Evolutionary conservation across 768 basidiomycete genomes (phyloP), one percentile per base, ranked within the genome.

Genomic region (Termitomyces sp.): DNA sequence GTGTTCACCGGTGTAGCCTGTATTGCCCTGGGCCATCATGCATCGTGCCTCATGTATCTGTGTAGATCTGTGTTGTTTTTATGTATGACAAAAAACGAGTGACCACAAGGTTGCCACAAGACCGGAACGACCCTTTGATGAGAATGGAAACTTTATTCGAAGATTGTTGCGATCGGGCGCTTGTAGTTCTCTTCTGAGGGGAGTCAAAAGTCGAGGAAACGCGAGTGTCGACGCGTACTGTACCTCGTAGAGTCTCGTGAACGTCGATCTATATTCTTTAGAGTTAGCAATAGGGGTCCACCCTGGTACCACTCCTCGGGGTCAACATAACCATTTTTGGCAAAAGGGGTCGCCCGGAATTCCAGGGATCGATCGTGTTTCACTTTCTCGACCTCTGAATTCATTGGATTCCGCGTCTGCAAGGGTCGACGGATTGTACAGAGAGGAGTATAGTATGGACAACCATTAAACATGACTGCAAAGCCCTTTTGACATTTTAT

Each of bases 321-420:
- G 61, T 64, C 75, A 50, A 37, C 62, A 52, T 75, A 34, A 56
- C 74, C 76, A 74, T 69, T 76, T 76, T 27, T 40, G 72, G 75
- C 64, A 61, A 56, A 59, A 61, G 58, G 57, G 67, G 66, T 62
- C 59, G 60, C 59, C 64, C 58, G 61, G 57, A 58, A 57, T 62
- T 62, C 71, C 62, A 66, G 57, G 67, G 53, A 64, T 72, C 77
- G 80, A 81, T 80, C 78, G 76, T 77, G 79, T 80, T 78, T 81
- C 78, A 78, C 61, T 65, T 50, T 67, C 66, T 60, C 53, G 57
- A 56, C 10, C 52, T 53, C 51, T 30, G 51, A 61, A 58, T 63
- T 62, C 33, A 47, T 50, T 34, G 33, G 26, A 3, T 27, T 18
- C 13, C 33, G 48, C 22, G 48, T 33, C 34, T 50, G 20, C 32